Evolutionary conservation across 495 filamentous ascomycete genomes (phyloP), one percentile per base, ranked within the genome.

Genomic region (Trichoderma gamsii): DNA sequence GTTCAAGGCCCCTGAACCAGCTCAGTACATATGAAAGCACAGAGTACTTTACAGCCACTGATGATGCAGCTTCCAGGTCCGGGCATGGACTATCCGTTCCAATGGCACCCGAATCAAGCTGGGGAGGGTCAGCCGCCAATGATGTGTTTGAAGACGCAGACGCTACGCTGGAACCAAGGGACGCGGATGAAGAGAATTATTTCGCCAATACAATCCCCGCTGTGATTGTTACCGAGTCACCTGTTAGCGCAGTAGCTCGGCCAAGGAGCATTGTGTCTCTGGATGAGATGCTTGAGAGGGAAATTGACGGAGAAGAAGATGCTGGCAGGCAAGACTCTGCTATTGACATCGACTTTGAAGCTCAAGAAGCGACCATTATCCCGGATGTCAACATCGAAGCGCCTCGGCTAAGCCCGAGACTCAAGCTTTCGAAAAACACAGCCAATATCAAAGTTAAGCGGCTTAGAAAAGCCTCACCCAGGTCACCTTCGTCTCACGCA

Each of bases 361-460:
- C 56, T 21, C 56, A 32, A 16, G 23, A 13, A n/a, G 16, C 56
- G 23, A 32, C 13, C n/a, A 32, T 23, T 21, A 11, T 23, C n/a
- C 51, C 16, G 8, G 8, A 23, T 56, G n/a, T 56, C 51, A 12
- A 25, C 6, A n/a, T 25, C 7, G 56, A 61, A 13, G 56, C n/a
- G 27, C 56, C 56, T 8, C 15, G 27, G 56, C 4, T 12, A 18
- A 61, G 56, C 9, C 23, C 23, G 25, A 61, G 56, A 18, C 23
- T 29, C 23, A 61, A 61, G 27, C 56, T 61, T 27, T 29, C 56
- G 1, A 61, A 61, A 8, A 61, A 61, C 56, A 61, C 56, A 12
- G 56, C 56, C 56, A 61, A 61, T 18, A 61, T 61, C 23, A 61
- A 61, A 25, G 27, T 61, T 16, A 61, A 61, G 56, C 56, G 56